Base-by-base conservation (phyloP, 495 filamentous ascomycete species). In the Xylaria acuta region DNA sequence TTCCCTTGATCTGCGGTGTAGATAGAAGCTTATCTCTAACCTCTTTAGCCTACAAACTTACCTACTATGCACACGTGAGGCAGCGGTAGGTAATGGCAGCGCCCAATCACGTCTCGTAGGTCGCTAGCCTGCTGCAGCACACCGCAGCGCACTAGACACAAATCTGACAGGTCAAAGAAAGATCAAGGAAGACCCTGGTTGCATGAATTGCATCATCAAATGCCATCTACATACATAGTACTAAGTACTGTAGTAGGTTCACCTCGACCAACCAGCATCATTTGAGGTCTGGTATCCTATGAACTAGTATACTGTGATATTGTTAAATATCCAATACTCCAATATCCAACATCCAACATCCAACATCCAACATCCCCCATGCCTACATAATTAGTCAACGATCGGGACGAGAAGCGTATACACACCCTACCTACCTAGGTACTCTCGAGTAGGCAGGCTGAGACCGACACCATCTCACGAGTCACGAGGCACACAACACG, bases 171-270 rank as follows among this genome's bases (percentile, higher is more conserved):
- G 58, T 60, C 58, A 18, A 60, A 36, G 58, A 60, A 38, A 22
- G 58, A 60, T 22, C 58, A 60, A 38, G 58, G 58, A 40, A 60
- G 32, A 40, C 58, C 58, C 58, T 64, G 38, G 60, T 16, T 64
- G 60, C 60, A 64, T 64, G 22, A 27, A 64, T 64, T 64, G 60
- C 60, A 64, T 64, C 60, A 64, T 64, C 22, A 5, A 43, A 41
- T 40, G 36, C 32, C 38, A 30, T 58, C 4, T 32, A 20, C 8
- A 8, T 20, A 12, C 18, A n/a, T 38, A 38, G 3, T 38, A 7
- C 3, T 38, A 38, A 7, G 36, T 38, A n/a, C n/a, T n/a, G n/a
- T 38, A 38, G 36, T 38, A 12, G 16, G 8, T 38, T 38, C 18
- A n/a, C 34, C 58, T 38, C 20, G 58, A 56, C 47, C 53, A 6